Conservation (phyloP, 495 filamentous ascomycete species). For the Alectoria sarmentosa region DNA sequence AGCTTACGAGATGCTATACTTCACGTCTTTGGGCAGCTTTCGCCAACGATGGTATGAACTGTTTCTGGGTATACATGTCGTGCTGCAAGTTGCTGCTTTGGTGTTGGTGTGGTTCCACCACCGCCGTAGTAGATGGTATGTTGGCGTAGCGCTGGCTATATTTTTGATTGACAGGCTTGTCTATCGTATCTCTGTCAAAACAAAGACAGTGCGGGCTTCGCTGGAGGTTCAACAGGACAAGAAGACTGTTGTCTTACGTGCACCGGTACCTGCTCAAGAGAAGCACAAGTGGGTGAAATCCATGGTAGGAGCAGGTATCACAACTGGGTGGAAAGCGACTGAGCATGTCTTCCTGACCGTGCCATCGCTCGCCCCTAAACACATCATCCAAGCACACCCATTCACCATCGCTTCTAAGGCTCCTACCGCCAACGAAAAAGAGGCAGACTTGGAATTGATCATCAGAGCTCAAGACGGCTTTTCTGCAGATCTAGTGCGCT, state of each 20-base stretch:
- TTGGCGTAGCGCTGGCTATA: slow-evolving; percentile 40
- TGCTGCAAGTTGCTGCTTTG: slow-evolving; percentile 45
- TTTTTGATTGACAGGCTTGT: slow-evolving; percentile 53
- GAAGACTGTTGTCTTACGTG: slow-evolving; percentile 42
- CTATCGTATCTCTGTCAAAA: slow-evolving; percentile 45
- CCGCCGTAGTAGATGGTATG: slow-evolving; percentile 32
- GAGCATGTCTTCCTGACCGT: slow-evolving; percentile 55
- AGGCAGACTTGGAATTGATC: slow-evolving; percentile 44
- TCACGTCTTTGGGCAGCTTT: slow-evolving; percentile 45
- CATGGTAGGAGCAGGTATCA: slow-evolving; percentile 28
- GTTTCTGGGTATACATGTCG: slow-evolving; percentile 50
- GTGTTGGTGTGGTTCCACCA: slow-evolving; percentile 51
- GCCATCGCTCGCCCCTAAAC: slow-evolving; percentile 39
- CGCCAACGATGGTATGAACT: slow-evolving; percentile 49
- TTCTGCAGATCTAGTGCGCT: slow-evolving; percentile 45
- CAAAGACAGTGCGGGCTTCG: slow-evolving; percentile 36
- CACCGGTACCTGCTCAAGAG: slow-evolving; percentile 15
- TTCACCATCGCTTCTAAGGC: slow-evolving; percentile 54
- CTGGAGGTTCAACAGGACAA: slow-evolving; percentile 43
- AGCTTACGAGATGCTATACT: slow-evolving; percentile 44
- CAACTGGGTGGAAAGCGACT: slow-evolving; percentile 46
- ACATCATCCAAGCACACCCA: slow-evolving; percentile 48
- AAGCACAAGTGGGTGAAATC: slow-evolving; percentile 2
- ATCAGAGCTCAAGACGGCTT: slow-evolving; percentile 53
- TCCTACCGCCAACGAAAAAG: slow-evolving; percentile 23